Evolutionary conservation across 2,329 filamentous ascomycete genomes (phyloP).

Genomic region (Penicillium digitatum): DNA sequence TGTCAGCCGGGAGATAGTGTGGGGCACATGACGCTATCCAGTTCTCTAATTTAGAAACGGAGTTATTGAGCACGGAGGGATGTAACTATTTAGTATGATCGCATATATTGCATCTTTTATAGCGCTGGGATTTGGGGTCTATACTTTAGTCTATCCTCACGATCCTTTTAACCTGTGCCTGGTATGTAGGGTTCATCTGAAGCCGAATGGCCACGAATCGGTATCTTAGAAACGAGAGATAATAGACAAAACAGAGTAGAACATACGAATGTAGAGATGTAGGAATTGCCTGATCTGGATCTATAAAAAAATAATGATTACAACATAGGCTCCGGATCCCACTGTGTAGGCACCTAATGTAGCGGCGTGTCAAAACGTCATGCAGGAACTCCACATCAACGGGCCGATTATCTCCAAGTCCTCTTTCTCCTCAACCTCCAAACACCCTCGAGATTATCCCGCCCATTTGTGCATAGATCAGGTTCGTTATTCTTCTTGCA

Average conservation of each 20-base stretch:
- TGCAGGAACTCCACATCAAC: neutral
- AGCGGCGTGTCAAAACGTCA: neutral
- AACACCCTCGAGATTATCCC: neutral
- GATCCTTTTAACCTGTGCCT: neutral
- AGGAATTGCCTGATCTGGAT: neutral
- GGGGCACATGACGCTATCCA: conserved; percentile 13
- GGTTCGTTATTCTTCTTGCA: conserved; percentile 18
- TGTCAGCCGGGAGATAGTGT: conserved; percentile 17
- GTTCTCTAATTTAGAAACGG: no score
- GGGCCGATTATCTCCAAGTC: neutral
- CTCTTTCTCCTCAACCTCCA: neutral
- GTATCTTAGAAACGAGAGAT: neutral
- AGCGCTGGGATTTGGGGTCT: neutral
- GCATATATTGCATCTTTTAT: no score
- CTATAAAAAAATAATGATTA: neutral
- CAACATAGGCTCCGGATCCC: neutral
- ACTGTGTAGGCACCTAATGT: neutral
- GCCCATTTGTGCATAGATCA: neutral
- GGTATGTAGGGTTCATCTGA: neutral
- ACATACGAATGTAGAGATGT: neutral
- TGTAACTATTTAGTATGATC: no score
- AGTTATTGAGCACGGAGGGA: no score
- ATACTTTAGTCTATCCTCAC: neutral
- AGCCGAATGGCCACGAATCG: neutral
- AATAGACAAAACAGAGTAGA: neutral